Percentiles rank a stretch among this genome's conserved stretches.
phyloP scores from a whole-genome alignment of 1,139 yeast species.

The Debaryomyces sp. region DNA sequence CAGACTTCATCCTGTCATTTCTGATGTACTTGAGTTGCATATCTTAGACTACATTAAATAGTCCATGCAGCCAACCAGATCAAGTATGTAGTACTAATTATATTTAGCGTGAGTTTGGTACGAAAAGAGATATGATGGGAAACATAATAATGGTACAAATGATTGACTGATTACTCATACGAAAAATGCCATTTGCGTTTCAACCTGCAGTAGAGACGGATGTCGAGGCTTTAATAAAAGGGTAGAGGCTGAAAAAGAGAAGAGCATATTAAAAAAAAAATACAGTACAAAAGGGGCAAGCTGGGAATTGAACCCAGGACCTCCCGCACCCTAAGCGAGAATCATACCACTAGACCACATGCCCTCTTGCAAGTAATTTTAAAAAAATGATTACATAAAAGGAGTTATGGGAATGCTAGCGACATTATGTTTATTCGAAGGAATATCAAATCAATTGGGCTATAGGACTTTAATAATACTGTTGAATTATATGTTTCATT shows the following conservation, averaged over 20 bases:
- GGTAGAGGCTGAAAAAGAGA: neutral
- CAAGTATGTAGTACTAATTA: too few species aligned
- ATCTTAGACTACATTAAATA: too few species aligned
- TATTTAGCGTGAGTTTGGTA: too few species aligned
- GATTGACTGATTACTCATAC: too few species aligned
- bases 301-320: constrained; percentile 46
- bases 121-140: too few species aligned
- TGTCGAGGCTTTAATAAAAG: neutral
- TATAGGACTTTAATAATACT: neutral
- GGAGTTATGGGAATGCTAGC: neutral
- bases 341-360: constrained; percentile 40
- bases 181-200: too few species aligned
- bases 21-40: too few species aligned
- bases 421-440: neutral
- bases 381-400: neutral
- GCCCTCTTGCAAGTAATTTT: constrained; percentile 19
- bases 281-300: constrained; percentile 26
- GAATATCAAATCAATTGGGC: neutral
- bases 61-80: too few species aligned
- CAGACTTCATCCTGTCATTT: too few species aligned
- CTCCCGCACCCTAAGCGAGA: constrained; percentile 42
- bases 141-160: too few species aligned
- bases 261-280: constrained; percentile 12
- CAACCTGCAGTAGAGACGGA: too few species aligned
- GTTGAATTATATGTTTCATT: neutral